phyloP scores from a whole-genome alignment of 495 filamentous ascomycete genomes.

The Lasiosphaeria hispida region DNA sequence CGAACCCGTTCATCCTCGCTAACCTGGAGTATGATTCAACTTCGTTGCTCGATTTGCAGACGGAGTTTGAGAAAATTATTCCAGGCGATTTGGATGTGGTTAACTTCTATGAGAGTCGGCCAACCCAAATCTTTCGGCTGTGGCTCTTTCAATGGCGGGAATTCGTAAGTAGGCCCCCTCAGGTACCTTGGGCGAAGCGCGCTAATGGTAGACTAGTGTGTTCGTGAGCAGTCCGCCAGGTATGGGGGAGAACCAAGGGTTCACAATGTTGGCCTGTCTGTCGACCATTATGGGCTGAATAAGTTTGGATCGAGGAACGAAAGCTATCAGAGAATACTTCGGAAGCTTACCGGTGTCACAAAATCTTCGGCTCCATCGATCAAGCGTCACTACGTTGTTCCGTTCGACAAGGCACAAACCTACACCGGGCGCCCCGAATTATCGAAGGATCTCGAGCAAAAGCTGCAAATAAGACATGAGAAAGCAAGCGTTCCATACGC shows the following conservation, averaged over 20 bases:
- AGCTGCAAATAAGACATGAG: constrained; percentile 17
- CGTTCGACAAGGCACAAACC: constrained; percentile 14
- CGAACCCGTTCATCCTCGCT: constrained; percentile 20
- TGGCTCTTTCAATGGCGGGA: constrained; percentile 6
- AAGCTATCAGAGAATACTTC: constrained; percentile 17
- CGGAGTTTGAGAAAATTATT: constrained; percentile 4
- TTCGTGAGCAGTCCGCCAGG: constrained; percentile 16
- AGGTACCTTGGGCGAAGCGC: background rate
- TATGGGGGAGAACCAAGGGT: constrained; percentile 12
- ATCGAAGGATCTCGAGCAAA: constrained; percentile 15
- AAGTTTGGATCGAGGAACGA: constrained; percentile 21
- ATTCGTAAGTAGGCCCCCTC: constrained; percentile 7
- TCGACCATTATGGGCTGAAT: constrained; percentile 26
- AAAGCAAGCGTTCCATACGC: constrained; percentile 18
- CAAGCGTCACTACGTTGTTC: constrained; percentile 16
- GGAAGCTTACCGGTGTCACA: constrained; percentile 16
- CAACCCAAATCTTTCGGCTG: constrained; percentile 8
- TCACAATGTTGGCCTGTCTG: constrained; percentile 23
- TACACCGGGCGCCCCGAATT: constrained; percentile 15
- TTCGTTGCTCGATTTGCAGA: constrained; percentile 18
- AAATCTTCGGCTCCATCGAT: background rate
- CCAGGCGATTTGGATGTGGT: constrained; percentile 4
- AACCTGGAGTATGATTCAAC: constrained; percentile 22
- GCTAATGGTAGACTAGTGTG: constrained; percentile 12
- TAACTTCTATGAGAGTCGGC: constrained; percentile 14